Conservation (phyloP, 805 yeast species). For the Blastobotrys americana region DNA sequence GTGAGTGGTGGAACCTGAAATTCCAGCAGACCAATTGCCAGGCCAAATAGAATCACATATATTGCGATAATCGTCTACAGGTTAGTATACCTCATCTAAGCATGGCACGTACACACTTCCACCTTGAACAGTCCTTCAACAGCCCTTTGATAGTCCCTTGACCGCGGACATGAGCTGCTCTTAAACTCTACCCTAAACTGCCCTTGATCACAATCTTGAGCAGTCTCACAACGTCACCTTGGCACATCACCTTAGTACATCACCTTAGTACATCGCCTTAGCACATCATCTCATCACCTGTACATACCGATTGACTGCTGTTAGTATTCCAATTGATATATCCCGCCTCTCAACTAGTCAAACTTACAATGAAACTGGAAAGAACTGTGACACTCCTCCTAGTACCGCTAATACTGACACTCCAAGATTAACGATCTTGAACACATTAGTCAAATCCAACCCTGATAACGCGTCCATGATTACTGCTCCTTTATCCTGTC, state of each 20-base stretch:
- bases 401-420: conserved; percentile 25
- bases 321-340: background rate
- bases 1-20: conserved; percentile 46
- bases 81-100: too few species aligned
- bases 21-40: conserved; percentile 31
- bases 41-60: conserved; percentile 28
- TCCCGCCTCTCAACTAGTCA: background rate
- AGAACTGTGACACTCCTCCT: conserved; percentile 29
- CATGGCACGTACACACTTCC: too few species aligned
- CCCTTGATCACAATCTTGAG: too few species aligned
- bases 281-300: too few species aligned
- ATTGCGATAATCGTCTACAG: conserved; percentile 27
- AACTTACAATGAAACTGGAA: conserved; percentile 26
- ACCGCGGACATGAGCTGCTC: background rate
- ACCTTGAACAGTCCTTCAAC: too few species aligned
- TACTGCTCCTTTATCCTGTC: too few species aligned
- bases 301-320: conserved; percentile 22
- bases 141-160: conserved; percentile 4
- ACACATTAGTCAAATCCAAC: conserved; percentile 25
- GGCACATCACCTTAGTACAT: too few species aligned
- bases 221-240: too few species aligned
- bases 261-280: too few species aligned
- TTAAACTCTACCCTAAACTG: too few species aligned
- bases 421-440: conserved; percentile 29
- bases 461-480: conserved; percentile 2